Evolutionary conservation across 1,139 yeast genomes (phyloP).

Genomic region (Magnusiomyces fungicola): DNA sequence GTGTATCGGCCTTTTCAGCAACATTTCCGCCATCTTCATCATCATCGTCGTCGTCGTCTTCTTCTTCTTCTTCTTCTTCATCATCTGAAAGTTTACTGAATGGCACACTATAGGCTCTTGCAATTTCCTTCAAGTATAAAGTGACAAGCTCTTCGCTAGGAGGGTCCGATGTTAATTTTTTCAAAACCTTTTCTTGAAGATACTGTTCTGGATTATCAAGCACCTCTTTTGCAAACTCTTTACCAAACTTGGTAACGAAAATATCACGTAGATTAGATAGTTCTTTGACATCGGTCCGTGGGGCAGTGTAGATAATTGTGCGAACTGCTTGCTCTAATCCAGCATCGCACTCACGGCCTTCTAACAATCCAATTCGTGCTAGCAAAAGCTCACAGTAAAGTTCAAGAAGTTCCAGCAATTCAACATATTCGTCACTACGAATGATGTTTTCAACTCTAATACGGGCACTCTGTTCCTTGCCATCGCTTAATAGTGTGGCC

Average conservation of each 20-base stretch:
- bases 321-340: slow-evolving; percentile 69
- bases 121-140: slow-evolving; percentile 71
- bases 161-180: slow-evolving; percentile 58
- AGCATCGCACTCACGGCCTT: slow-evolving; percentile 47
- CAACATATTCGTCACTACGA: slow-evolving; percentile 76
- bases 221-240: slow-evolving; percentile 54
- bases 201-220: slow-evolving; percentile 47
- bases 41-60: slow-evolving; percentile 29
- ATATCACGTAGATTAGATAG: slow-evolving; percentile 54
- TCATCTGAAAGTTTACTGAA: slow-evolving; percentile 49
- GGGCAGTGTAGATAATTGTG: slow-evolving; percentile 62
- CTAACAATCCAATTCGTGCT: slow-evolving; percentile 60
- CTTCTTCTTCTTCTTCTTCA: slow-evolving; percentile 27
- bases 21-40: slow-evolving; percentile 30
- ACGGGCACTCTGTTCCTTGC: slow-evolving; percentile 77
- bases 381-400: slow-evolving; percentile 75
- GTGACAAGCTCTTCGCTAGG: slow-evolving; percentile 62
- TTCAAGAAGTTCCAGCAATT: slow-evolving; percentile 71
- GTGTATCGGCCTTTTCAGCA: slow-evolving; percentile 16
- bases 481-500: slow-evolving; percentile 63
- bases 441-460: slow-evolving; percentile 82
- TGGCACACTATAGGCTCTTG: slow-evolving; percentile 70
- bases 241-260: slow-evolving; percentile 56
- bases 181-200: slow-evolving; percentile 59
- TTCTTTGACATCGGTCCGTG: slow-evolving; percentile 73